phyloP scores from a whole-genome alignment of 2,329 filamentous ascomycete genomes.

The Chrysoporthe deuterocubensis region DNA sequence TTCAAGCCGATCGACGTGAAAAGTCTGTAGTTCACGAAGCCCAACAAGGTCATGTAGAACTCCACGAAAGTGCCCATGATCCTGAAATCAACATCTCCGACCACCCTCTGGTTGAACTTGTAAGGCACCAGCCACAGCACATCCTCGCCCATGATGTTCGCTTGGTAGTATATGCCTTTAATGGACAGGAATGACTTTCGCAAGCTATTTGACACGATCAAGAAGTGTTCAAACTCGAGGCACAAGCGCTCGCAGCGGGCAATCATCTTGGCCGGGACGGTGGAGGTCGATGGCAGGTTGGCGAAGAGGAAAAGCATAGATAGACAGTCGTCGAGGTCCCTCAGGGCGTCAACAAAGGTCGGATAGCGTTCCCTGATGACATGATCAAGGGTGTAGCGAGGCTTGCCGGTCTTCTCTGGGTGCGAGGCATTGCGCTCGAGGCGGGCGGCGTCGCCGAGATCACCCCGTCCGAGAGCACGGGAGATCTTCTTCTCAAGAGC shows the following conservation, averaged over 20 bases:
- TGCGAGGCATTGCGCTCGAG: constrained; percentile 85
- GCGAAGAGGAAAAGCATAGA: constrained; percentile 98
- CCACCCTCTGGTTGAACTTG: constrained; percentile 93
- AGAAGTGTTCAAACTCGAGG: constrained; percentile 96
- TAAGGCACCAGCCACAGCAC: constrained; percentile 97
- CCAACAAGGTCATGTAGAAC: constrained; percentile 95
- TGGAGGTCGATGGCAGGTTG: constrained; percentile 86
- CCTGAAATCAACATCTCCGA: constrained; percentile 93
- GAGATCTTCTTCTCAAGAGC: constrained; percentile 97
- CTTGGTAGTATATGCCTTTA: constrained; percentile 99
- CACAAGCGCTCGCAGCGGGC: constrained; percentile 90
- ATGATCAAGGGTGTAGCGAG: constrained; percentile 90
- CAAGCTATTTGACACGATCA: constrained; percentile 88
- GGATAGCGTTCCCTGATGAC: constrained; percentile 98
- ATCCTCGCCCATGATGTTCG: constrained; percentile 94
- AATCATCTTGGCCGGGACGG: constrained; percentile 94
- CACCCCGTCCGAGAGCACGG: constrained; percentile 85
- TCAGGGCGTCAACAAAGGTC: constrained; percentile 90
- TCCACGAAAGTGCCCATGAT: constrained; percentile 99
- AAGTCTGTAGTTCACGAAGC: constrained; percentile 94
- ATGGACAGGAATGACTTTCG: constrained; percentile 97
- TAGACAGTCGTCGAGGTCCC: constrained; percentile 94
- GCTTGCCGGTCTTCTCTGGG: constrained; percentile 88
- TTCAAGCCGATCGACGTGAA: constrained; percentile 91
- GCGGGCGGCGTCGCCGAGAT: constrained; percentile 85